Conservation (phyloP, 2,329 filamentous ascomycete species). For the Fusarium sp. region DNA sequence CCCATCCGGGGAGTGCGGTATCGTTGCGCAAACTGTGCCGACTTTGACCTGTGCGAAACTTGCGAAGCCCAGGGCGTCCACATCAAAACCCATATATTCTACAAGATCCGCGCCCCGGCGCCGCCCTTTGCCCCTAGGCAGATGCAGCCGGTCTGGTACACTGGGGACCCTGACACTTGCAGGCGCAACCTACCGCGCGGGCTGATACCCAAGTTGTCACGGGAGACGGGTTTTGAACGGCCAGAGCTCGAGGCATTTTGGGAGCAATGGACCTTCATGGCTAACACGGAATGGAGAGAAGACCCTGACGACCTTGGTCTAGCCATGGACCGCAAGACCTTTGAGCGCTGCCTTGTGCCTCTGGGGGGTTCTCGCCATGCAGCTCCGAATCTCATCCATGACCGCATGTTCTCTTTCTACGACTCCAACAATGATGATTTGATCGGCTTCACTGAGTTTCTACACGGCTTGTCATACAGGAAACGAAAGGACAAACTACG, state of each 20-base stretch:
- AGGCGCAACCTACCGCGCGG: constrained; percentile 73
- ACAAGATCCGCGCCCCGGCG: constrained; percentile 92
- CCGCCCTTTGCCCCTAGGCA: constrained; percentile 85
- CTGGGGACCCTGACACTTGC: constrained; percentile 83
- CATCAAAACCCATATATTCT: constrained; percentile 93
- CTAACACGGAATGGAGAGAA: constrained; percentile 83
- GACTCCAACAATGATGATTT: constrained; percentile 89
- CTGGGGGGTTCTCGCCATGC: constrained; percentile 83
- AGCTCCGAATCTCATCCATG: constrained; percentile 89
- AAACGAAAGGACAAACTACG: constrained; percentile 76
- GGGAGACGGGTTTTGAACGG: constrained; percentile 82
- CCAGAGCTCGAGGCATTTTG: constrained; percentile 93
- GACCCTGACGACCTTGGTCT: constrained; percentile 83
- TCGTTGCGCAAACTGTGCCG: constrained; percentile 93
- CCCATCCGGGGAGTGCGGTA: constrained; percentile 94
- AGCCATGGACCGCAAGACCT: constrained; percentile 92
- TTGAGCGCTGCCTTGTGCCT: constrained; percentile 89
- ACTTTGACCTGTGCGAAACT: constrained; percentile 94
- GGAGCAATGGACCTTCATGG: constrained; percentile 97
- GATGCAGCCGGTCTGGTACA: constrained; percentile 87
- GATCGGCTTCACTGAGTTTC: constrained; percentile 93
- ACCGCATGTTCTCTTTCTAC: constrained; percentile 97
- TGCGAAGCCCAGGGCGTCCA: constrained; percentile 86
- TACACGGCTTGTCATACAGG: constrained; percentile 81
- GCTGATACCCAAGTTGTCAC: constrained; percentile 75